These are phyloP conservation scores for Mediolabrus comicus DNA, from an alignment of 108 stramenopile genomes.

Conservation along the genomic window DNA sequence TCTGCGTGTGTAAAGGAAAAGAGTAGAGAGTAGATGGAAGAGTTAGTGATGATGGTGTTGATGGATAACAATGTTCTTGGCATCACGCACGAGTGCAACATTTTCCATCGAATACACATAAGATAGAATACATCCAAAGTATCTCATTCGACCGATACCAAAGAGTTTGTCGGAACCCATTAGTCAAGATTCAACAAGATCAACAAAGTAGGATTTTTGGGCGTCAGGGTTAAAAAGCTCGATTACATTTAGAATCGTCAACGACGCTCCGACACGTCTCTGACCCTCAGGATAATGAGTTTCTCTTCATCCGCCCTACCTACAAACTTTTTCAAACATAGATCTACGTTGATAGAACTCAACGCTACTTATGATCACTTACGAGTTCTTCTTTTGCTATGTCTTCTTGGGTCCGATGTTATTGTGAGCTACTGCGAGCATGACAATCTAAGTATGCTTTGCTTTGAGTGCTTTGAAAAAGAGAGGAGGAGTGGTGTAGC, in stretches of 20 bases:
- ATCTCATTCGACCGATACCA: no score
- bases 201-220: not conserved
- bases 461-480: no score
- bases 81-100: constrained; percentile 3
- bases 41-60: not conserved
- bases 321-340: no score
- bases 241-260: constrained; percentile 41
- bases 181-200: not conserved
- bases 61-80: not conserved
- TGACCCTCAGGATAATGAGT: constrained; percentile 47
- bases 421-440: no score
- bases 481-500: no score
- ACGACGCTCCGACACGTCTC: constrained; percentile 30
- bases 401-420: no score
- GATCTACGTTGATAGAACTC: no score
- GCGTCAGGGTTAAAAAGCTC: constrained; percentile 55
- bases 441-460: no score
- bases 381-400: no score
- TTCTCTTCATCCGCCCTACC: constrained; percentile 48
- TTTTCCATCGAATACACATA: not conserved
- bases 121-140: no score
- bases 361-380: no score
- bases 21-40: not conserved
- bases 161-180: not conserved
- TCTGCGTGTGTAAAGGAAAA: not conserved